These are phyloP conservation scores for Mucor velutinosus DNA, from an alignment of 371 early-diverging fungal genomes.

Conservation along the genomic window DNA sequence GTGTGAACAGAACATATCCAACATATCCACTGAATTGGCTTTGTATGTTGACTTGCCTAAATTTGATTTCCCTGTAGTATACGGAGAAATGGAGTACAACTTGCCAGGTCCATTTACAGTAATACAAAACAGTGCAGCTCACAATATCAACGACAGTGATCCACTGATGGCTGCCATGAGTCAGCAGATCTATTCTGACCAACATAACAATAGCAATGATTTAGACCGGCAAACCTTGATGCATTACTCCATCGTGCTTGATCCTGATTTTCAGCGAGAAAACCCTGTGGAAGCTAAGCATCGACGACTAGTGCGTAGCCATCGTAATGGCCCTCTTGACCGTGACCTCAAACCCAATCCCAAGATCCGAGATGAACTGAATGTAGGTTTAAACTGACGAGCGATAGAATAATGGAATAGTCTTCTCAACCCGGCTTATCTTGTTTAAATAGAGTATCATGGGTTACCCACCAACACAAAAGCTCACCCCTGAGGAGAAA, in stretches of 20 bases:
- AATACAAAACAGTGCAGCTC: background rate
- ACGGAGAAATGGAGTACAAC: constrained; percentile 70
- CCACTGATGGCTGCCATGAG: constrained; percentile 40
- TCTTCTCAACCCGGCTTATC: background rate
- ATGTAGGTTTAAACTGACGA: constrained; percentile 53
- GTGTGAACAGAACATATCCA: constrained; percentile 50
- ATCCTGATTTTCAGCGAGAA: constrained; percentile 76
- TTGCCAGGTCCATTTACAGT: constrained; percentile 28
- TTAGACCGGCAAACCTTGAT: background rate
- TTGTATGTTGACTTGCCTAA: constrained; percentile 89
- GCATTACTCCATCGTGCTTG: constrained; percentile 52
- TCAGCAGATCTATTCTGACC: constrained; percentile 25
- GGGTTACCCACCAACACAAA: constrained; percentile 88
- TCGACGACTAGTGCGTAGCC: constrained; percentile 87
- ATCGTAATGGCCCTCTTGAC: constrained; percentile 89
- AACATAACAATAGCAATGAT: background rate
- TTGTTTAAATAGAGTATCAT: constrained; percentile 69
- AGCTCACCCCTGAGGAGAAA: constrained; percentile 83
- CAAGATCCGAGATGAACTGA: constrained; percentile 89
- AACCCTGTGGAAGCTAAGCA: constrained; percentile 97
- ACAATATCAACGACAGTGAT: constrained; percentile 14
- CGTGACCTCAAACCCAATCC: constrained; percentile 95
- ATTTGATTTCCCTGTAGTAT: constrained; percentile 93
- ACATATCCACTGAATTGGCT: constrained; percentile 60
- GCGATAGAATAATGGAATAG: background rate